Percentiles rank a stretch among this genome's conserved stretches.
Conservation (phyloP, 2,329 filamentous ascomycete genomes). For the Exophiala sideris region DNA sequence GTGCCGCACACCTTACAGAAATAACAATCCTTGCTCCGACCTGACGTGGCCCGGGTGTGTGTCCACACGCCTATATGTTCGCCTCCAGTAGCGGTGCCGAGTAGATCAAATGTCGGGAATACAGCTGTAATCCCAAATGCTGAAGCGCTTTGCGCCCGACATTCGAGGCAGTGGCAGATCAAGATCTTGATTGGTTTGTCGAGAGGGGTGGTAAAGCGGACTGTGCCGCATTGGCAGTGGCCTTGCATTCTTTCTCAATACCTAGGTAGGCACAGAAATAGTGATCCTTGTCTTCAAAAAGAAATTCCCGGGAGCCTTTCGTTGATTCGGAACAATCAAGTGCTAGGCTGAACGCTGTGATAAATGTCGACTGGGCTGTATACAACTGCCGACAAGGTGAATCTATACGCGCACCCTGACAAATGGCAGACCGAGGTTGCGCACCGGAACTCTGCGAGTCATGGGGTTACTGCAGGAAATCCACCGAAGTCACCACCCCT, state of each 20-base stretch:
- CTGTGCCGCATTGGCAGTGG: slow-evolving; percentile 62
- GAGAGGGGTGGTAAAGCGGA: slow-evolving; percentile 61
- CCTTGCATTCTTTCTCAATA: slow-evolving; percentile 49
- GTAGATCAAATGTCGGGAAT: slow-evolving; percentile 63
- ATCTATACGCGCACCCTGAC: too few relatives aligned
- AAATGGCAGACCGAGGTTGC: too few relatives aligned
- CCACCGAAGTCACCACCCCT: too few relatives aligned
- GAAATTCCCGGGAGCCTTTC: too few relatives aligned
- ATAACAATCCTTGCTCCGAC: slow-evolving; percentile 60
- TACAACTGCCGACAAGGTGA: too few relatives aligned
- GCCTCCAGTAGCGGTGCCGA: slow-evolving; percentile 30
- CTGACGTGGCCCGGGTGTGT: slow-evolving; percentile 55
- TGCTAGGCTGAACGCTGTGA: too few relatives aligned
- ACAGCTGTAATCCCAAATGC: slow-evolving; percentile 68
- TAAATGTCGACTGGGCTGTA: too few relatives aligned
- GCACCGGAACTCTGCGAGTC: too few relatives aligned
- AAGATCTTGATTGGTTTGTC: slow-evolving; percentile 61
- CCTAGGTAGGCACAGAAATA: too few relatives aligned
- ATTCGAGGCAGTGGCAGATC: slow-evolving; percentile 68
- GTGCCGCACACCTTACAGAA: slow-evolving; percentile 67
- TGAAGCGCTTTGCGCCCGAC: slow-evolving; percentile 62
- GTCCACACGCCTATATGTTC: slow-evolving; percentile 38
- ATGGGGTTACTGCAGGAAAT: too few relatives aligned
- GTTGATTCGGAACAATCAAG: too few relatives aligned
- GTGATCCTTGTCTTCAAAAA: too few relatives aligned